Percentiles rank a stretch among this genome's conserved stretches.
Conservation (phyloP, 2,329 filamentous ascomycete species). For the Clonostachys solani region DNA sequence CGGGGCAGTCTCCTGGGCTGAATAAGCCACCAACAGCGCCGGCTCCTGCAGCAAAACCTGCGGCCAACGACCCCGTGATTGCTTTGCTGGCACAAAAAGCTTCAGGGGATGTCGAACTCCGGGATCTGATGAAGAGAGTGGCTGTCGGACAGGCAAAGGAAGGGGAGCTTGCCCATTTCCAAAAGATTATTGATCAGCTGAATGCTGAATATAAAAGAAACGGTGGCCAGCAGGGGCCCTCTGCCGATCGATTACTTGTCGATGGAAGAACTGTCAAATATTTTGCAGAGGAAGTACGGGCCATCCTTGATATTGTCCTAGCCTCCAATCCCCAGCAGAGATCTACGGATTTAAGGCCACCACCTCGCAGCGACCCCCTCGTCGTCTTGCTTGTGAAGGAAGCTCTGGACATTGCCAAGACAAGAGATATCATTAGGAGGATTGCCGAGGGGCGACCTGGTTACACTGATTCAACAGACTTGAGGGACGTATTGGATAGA, state of each 20-base stretch:
- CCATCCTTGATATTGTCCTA: slow-evolving; percentile 55
- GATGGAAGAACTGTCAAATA: slow-evolving; percentile 54
- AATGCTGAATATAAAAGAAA: slow-evolving; percentile 55
- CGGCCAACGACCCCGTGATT: slow-evolving; percentile 68
- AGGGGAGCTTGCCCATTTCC: slow-evolving; percentile 70
- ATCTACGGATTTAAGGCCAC: slow-evolving; percentile 46
- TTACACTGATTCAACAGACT: slow-evolving; percentile 47
- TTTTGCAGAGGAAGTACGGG: slow-evolving; percentile 54
- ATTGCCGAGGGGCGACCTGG: slow-evolving; percentile 47
- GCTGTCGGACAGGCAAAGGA: slow-evolving; percentile 69
- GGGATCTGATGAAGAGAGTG: slow-evolving; percentile 79
- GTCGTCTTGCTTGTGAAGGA: slow-evolving; percentile 53
- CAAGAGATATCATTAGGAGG: slow-evolving; percentile 45
- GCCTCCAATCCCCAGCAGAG: slow-evolving; percentile 53
- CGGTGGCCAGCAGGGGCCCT: slow-evolving; percentile 44
- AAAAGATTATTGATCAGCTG: slow-evolving; percentile 76
- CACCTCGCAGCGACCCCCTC: slow-evolving; percentile 48
- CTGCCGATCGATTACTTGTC: slow-evolving; percentile 49
- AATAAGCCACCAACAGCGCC: not conserved
- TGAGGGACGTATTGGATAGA: slow-evolving; percentile 47
- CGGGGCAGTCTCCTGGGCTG: not conserved
- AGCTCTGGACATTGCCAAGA: slow-evolving; percentile 47
- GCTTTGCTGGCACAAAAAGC: slow-evolving; percentile 73
- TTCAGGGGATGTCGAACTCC: slow-evolving; percentile 66
- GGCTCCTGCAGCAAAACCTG: slow-evolving; percentile 12